Conservation (phyloP, 164 flowering plant genomes). For the Tetrastigma voinierianum region DNA sequence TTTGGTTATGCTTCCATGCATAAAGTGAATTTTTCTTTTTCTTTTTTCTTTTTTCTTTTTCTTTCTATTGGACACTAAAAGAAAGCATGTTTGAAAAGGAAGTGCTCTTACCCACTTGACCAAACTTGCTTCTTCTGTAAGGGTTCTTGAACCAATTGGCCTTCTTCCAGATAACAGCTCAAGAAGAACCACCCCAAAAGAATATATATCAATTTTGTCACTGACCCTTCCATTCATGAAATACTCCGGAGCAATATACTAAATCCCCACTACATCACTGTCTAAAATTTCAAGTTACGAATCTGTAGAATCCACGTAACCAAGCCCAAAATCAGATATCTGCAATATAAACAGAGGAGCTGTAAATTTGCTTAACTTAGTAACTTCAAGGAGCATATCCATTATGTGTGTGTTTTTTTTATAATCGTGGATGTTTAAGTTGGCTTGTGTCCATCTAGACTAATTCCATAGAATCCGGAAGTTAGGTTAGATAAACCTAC, state of each 20-base stretch:
- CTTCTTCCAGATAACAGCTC: slow-evolving; percentile 34
- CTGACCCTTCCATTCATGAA: slow-evolving; percentile 44
- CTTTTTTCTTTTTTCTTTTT: too few species aligned
- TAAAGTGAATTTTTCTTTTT: too few species aligned
- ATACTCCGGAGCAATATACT: slow-evolving; percentile 42
- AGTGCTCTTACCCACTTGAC: slow-evolving; percentile 31
- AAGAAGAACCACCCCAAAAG: slow-evolving; percentile 41
- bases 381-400: too few species aligned
- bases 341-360: not conserved
- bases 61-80: not conserved
- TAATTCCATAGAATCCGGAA: too few species aligned
- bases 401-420: too few species aligned
- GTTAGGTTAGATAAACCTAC: too few species aligned
- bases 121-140: slow-evolving; percentile 25
- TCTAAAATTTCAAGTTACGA: slow-evolving; percentile 10
- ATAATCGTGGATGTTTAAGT: too few species aligned
- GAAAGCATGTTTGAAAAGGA: not conserved
- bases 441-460: too few species aligned
- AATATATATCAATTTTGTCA: slow-evolving; percentile 34
- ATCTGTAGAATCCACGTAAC: slow-evolving; percentile 18
- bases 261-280: slow-evolving; percentile 22
- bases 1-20: too few species aligned
- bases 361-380: too few species aligned
- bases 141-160: slow-evolving; percentile 15
- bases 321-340: slow-evolving; percentile 37